These are phyloP conservation scores for Radiomyces spectabilis DNA, from an alignment of 192 early-diverging fungal species.

Conservation along the genomic window DNA sequence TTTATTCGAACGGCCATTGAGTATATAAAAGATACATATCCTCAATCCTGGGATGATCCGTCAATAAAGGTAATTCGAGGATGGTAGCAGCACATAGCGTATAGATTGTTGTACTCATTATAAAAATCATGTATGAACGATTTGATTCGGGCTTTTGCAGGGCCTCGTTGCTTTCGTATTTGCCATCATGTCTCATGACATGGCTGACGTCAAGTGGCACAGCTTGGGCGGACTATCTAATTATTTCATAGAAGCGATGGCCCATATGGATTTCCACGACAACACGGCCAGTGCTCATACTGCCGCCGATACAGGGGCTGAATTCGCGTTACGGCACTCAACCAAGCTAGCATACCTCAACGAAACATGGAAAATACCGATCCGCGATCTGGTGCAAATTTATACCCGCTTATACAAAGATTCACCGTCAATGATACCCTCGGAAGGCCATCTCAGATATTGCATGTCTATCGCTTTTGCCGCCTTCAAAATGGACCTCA, in stretches of 20 bases:
- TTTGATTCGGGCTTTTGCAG: constrained; percentile 6
- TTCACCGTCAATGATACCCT: constrained; percentile 12
- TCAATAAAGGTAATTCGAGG: constrained; percentile 25
- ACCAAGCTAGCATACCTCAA: constrained; percentile 10
- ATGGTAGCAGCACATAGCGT: background rate
- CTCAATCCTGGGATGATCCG: constrained; percentile 38
- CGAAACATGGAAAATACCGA: constrained; percentile 52
- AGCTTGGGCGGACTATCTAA: constrained; percentile 39
- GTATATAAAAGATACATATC: constrained; percentile 52
- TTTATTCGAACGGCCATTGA: constrained; percentile 48
- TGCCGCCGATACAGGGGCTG: constrained; percentile 57
- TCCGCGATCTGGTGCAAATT: constrained; percentile 55
- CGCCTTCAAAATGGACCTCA: constrained; percentile 45
- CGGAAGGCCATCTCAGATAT: constrained; percentile 28
- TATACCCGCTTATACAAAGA: constrained; percentile 44
- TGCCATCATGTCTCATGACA: constrained; percentile 58
- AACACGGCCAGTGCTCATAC: constrained; percentile 41
- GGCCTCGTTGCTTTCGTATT: constrained; percentile 56
- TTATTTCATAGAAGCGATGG: constrained; percentile 53
- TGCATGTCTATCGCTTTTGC: constrained; percentile 58
- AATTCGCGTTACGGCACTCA: constrained; percentile 50
- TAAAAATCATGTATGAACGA: background rate
- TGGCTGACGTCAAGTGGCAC: constrained; percentile 68
- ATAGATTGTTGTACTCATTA: background rate
- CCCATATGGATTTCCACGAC: constrained; percentile 40